These are phyloP conservation scores for Nemania sp. DNA, from an alignment of 2,329 filamentous ascomycete genomes.

Conservation along the genomic window DNA sequence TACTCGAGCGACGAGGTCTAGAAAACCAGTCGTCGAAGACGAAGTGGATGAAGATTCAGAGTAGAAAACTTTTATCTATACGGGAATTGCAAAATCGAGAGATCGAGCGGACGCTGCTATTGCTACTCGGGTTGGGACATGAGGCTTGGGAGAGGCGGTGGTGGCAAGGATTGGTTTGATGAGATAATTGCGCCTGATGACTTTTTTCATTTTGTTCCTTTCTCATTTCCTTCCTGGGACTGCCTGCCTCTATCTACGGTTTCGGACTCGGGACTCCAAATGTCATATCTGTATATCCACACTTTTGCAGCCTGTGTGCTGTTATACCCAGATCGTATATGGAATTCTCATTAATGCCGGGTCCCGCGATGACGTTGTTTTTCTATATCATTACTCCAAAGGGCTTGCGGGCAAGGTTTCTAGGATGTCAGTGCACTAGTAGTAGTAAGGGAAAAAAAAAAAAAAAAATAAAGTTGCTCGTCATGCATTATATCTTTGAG, in stretches of 20 bases:
- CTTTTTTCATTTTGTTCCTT: background rate
- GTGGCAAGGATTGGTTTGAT: constrained; percentile 12
- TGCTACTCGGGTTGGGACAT: background rate
- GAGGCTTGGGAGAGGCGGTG: background rate
- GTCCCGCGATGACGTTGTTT: background rate
- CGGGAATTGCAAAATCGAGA: background rate
- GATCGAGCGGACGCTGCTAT: background rate
- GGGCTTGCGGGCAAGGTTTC: background rate
- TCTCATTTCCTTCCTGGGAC: background rate
- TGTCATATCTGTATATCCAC: constrained; percentile 16
- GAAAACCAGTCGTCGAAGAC: constrained; percentile 38
- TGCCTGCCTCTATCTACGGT: background rate
- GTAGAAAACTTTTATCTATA: constrained; percentile 6
- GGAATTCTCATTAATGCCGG: constrained; percentile 8
- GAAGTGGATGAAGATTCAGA: constrained; percentile 41
- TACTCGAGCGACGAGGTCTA: constrained; percentile 48
- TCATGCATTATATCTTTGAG: background rate
- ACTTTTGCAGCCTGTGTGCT: constrained; percentile 10
- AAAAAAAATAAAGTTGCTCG: background rate
- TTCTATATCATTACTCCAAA: background rate
- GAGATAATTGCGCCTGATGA: constrained; percentile 37
- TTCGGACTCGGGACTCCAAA: constrained; percentile 1
- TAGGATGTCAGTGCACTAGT: background rate
- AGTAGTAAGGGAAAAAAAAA: no score
- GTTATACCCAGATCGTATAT: constrained; percentile 32